Evolutionary conservation across 176 grass and related monocot species (phyloP), one percentile per base, ranked within the genome.

Genomic region (Eragrostis curvula): DNA sequence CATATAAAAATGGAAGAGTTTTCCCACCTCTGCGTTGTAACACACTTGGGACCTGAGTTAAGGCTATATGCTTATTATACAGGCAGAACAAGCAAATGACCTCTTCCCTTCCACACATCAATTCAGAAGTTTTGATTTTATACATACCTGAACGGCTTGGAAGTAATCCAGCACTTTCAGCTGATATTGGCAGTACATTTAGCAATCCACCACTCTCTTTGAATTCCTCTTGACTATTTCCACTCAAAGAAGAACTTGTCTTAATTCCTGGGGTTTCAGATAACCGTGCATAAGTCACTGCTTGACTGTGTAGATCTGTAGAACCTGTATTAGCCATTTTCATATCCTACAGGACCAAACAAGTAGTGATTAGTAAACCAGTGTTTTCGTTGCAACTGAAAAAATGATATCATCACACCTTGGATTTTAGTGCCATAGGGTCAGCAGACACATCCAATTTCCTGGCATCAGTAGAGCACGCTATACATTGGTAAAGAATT

Each of bases 81-180:
- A 70, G 56, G 32, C 5, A 68, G n/a, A 16, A 63, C 30, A 83
- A 41, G 40, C 21, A 74, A 10, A 42, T 49, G 28, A 60, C 2
- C 56, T 3, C 9, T 62, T 30, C 48, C 28, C 32, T 8, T 79
- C 51, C 5, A 6, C 14, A 47, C 7, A 61, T 76, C 61, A 85
- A 36, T 8, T 7, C 30, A 70, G 16, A 18, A 12, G 24, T 45
- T 7, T 67, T 55, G 52, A 61, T 16, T 51, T 27, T 42, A 18
- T 64, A 77, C 65, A 78, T 89, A 92, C 90, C 85, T 69, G 53
- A 43, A n/a, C 56, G 82, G 57, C 67, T 93, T 57, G 88, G 90
- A 81, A 98, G 92, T 88, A 98, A 89, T 69, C 90, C 90, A 75
- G 90, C 86, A 84, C 81, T 93, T 85, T 95, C 96, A 70, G 96